Conservation (phyloP, 129 eudicot species). For the Daucus carota region DH1_v3.0 NC_030387.2:1471501-1472000, state of each 20-base stretch:
- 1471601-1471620: conserved; percentile 84
- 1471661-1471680: conserved; percentile 50
- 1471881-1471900: not conserved
- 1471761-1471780: conserved; percentile 39
- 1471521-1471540: too few relatives aligned
- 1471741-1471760: conserved; percentile 26
- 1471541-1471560: conserved; percentile 78
- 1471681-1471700: conserved; percentile 21
- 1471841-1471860: not conserved
- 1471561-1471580: conserved; percentile 86
- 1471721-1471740: conserved; percentile 14
- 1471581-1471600: conserved; percentile 71
- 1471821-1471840: not conserved
- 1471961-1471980: too few relatives aligned
- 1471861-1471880: not conserved
- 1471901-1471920: not conserved
- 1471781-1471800: conserved; percentile 61
- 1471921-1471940: not conserved
- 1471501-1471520: too few relatives aligned
- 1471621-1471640: conserved; percentile 22
- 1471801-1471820: not conserved
- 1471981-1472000: too few relatives aligned
- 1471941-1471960: too few relatives aligned
- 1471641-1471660: conserved; percentile 18
- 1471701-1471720: conserved; percentile 20